Conservation (phyloP, 2,329 filamentous ascomycete species). For the Talaromyces sp. region DNA sequence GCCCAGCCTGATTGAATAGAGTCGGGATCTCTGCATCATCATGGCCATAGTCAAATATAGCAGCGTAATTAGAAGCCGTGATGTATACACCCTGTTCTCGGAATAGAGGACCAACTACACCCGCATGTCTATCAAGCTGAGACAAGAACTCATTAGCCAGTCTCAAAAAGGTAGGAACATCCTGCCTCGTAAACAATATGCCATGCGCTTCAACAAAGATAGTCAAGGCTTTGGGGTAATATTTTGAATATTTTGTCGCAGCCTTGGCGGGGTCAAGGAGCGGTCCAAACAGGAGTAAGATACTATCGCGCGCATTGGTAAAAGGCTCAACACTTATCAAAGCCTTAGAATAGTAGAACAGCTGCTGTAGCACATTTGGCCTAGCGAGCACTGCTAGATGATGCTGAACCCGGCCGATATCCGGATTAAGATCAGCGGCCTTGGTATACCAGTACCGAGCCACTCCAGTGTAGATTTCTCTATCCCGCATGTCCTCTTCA, state of each 20-base stretch:
- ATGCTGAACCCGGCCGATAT: conserved; percentile 77
- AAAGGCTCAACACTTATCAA: conserved; percentile 56
- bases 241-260: conserved; percentile 26
- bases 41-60: conserved; percentile 55
- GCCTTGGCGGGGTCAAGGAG: conserved; percentile 43
- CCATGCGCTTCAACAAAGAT: conserved; percentile 55
- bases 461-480: conserved; percentile 78
- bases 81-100: conserved; percentile 55
- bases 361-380: conserved; percentile 55
- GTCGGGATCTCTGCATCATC: conserved; percentile 31
- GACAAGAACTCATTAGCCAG: conserved; percentile 42
- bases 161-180: conserved; percentile 38
- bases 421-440: conserved; percentile 72
- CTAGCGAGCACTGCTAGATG: conserved; percentile 70
- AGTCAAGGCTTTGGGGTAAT: conserved; percentile 34
- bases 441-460: conserved; percentile 81
- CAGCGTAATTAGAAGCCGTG: conserved; percentile 54
- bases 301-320: conserved; percentile 54
- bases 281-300: conserved; percentile 55
- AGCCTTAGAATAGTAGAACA: conserved; percentile 60
- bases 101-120: conserved; percentile 47
- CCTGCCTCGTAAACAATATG: conserved; percentile 42
- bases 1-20: conserved; percentile 27
- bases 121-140: conserved; percentile 49
- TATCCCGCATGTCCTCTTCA: conserved; percentile 72